Evolutionary conservation across 1,284 basidiomycete genomes (phyloP).

Genomic region (Ceratobasidium sp.): DNA sequence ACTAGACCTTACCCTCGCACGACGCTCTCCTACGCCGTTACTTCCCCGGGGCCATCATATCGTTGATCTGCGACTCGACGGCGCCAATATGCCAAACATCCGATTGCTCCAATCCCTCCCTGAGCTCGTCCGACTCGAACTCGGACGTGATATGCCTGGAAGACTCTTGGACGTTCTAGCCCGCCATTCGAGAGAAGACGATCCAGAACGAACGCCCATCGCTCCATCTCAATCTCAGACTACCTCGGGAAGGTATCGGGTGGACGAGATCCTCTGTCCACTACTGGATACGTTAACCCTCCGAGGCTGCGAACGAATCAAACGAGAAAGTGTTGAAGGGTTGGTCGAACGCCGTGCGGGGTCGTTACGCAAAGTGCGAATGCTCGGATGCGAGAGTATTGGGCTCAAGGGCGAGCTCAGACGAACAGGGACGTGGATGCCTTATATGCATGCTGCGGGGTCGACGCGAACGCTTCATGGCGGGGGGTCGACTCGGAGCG

Average conservation of each 20-base stretch:
- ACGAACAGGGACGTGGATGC: conserved; percentile 25
- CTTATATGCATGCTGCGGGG: background rate
- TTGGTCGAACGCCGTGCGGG: conserved; percentile 29
- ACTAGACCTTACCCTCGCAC: conserved; percentile 17
- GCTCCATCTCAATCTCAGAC: background rate
- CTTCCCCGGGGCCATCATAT: conserved; percentile 34
- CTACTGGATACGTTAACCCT: conserved; percentile 33
- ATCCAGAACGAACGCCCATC: conserved; percentile 21
- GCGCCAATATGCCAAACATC: conserved; percentile 20
- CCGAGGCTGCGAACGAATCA: conserved; percentile 24
- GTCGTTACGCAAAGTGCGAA: conserved; percentile 23
- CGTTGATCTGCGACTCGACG: conserved; percentile 20
- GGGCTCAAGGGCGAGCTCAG: conserved; percentile 32
- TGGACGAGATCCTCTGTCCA: conserved; percentile 24
- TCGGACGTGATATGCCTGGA: conserved; percentile 31
- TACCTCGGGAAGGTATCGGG: background rate
- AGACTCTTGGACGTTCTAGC: conserved; percentile 22
- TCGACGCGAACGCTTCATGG: no score
- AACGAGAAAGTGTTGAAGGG: conserved; percentile 1
- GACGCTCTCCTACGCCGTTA: conserved; percentile 10
- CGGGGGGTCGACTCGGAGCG: background rate
- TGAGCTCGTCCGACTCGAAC: conserved; percentile 27
- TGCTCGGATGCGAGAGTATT: conserved; percentile 39
- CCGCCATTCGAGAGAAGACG: background rate
- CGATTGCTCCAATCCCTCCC: conserved; percentile 31